A percentile compares a stretch with the other conserved stretches of the same genome.
Conservation (phyloP, 2,329 filamentous ascomycete species). For the Gyromitra esculenta region DNA sequence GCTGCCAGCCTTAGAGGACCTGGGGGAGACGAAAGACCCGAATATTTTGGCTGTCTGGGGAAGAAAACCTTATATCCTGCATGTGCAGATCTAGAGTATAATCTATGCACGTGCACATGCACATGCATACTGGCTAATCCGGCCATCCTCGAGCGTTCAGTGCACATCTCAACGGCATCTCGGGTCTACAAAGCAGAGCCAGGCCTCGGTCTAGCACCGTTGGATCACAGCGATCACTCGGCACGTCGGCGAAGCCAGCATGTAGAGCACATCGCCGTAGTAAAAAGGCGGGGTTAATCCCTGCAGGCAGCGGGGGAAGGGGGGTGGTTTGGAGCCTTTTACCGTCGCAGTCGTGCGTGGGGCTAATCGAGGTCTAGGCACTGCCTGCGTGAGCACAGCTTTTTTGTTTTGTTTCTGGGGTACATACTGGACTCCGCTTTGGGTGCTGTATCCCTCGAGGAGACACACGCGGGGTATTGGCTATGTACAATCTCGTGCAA, state of each 20-base stretch:
- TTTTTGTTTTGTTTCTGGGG: too few species aligned
- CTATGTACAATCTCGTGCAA: too few species aligned
- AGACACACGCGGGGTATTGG: too few species aligned
- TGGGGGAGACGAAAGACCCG: not conserved
- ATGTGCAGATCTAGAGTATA: not conserved
- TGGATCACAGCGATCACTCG: not conserved
- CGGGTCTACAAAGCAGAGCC: not conserved
- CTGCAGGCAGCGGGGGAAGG: not conserved
- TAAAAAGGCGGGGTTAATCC: slow-evolving; percentile 8
- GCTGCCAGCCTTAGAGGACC: not conserved
- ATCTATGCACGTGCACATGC: too few species aligned
- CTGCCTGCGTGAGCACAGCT: too few species aligned
- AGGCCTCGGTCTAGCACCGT: not conserved
- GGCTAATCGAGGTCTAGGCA: too few species aligned
- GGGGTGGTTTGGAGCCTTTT: not conserved
- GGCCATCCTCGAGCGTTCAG: not conserved
- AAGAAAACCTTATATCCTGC: not conserved
- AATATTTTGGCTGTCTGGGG: too few species aligned
- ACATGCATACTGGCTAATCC: not conserved
- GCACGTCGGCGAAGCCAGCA: not conserved
- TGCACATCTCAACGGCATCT: not conserved
- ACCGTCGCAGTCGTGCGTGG: too few species aligned
- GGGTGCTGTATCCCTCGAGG: too few species aligned
- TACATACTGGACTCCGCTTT: too few species aligned
- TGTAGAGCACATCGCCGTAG: not conserved